Base-by-base conservation (phyloP, 2,329 filamentous ascomycete species). In the Dactylellina drechsleri region DNA sequence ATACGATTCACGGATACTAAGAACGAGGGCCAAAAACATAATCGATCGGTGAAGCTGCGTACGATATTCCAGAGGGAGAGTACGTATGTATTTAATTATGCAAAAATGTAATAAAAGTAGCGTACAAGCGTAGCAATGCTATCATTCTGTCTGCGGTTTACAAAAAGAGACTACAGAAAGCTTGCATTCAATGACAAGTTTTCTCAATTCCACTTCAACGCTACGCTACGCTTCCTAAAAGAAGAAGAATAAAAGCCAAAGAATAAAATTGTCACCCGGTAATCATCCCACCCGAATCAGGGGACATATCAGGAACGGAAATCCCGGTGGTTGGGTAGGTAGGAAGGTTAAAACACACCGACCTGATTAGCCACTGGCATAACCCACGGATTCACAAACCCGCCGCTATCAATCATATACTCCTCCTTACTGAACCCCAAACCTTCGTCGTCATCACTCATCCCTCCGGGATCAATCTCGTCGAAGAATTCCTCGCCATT, bases 331-430 rank as follows among this genome's bases (percentile, higher is more conserved):
- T 12, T 47, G 13, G 13, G 15, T n/a, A 47, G 43, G 8, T 47
- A 47, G 43, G n/a, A n/a, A n/a, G 12, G 40, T 15, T 59, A 71
- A 60, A 75, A 75, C 13, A 45, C 50, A 13, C 71, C 71, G n/a
- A 52, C 58, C 3, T 45, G 58, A 50, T 68, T 50, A 40, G 64
- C 52, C n/a, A 50, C 50, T 31, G 71, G 71, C 71, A 75, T 75
- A 31, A 75, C 71, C 71, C 71, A 75, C 45, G 71, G 71, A 45
- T 75, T 75, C 45, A 75, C 71, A 41, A 43, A 75, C 18, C 71
- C 71, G 13, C 71, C 71, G 13, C 71, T 68, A 16, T 64, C 64
- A 31, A 66, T 53, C 71, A 75, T 75, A 56, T 64, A 75, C 26
- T 75, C 71, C 20, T 75, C 71, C 36, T 68, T 75, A 36, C 45